These are phyloP conservation scores for Calonectria hawksworthii DNA, from an alignment of 2,329 filamentous ascomycete genomes.

Conservation along the genomic window DNA sequence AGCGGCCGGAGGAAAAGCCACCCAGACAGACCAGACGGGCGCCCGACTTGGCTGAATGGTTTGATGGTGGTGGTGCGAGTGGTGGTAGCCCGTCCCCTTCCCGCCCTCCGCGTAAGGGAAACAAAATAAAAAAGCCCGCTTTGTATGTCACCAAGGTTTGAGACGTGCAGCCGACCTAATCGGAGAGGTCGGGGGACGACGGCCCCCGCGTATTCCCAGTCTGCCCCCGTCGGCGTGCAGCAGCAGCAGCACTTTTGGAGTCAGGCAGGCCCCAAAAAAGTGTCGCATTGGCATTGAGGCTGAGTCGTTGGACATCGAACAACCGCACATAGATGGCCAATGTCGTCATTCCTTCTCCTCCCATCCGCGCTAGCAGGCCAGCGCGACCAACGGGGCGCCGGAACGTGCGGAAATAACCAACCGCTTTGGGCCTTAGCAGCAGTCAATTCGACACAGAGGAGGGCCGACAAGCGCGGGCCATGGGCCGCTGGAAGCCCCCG, in stretches of 20 bases:
- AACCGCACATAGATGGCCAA: constrained; percentile 1
- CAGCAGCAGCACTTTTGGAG: background rate
- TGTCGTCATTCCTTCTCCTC: constrained; percentile 8
- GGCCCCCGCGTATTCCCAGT: background rate
- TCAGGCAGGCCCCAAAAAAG: too few relatives aligned
- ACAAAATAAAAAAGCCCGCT: constrained; percentile 6
- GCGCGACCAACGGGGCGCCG: constrained; percentile 8
- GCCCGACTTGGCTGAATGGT: background rate
- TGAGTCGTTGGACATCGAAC: constrained; percentile 25
- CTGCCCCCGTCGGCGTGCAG: background rate
- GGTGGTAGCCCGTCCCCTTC: background rate
- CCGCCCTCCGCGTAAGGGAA: background rate
- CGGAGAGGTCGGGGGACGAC: background rate
- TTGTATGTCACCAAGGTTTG: constrained; percentile 1
- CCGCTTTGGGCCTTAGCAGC: constrained; percentile 7
- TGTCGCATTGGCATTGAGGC: constrained; percentile 22
- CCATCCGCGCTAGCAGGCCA: background rate
- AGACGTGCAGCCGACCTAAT: background rate
- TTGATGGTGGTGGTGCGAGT: background rate
- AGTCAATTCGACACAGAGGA: background rate
- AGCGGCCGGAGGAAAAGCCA: constrained; percentile 2
- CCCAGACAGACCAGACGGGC: constrained; percentile 7
- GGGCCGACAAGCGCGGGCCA: background rate
- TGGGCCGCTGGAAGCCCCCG: background rate
- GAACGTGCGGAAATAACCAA: constrained; percentile 28